These are phyloP conservation scores for Tetrapisispora fleetii DNA, from an alignment of 805 yeast species.

Conservation along the genomic window DNA sequence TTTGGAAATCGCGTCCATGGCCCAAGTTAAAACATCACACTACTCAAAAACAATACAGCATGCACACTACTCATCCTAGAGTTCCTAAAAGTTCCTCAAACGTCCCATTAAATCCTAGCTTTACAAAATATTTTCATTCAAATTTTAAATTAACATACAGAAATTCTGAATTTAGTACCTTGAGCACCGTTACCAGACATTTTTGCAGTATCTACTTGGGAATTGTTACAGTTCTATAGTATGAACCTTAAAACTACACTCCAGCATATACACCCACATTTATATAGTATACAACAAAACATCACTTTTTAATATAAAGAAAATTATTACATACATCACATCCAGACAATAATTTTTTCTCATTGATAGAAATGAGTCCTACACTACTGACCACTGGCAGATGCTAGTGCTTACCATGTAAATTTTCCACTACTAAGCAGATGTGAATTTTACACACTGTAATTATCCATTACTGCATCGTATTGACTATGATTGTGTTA, in stretches of 20 bases:
- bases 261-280: not conserved
- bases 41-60: not conserved
- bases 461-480: too few relatives aligned
- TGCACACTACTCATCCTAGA: not conserved
- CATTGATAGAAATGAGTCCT: too few relatives aligned
- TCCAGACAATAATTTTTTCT: too few relatives aligned
- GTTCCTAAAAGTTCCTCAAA: not conserved
- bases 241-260: not conserved
- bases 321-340: too few relatives aligned
- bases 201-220: slow-evolving; percentile 23
- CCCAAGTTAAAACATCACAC: too few relatives aligned
- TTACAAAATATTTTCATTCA: not conserved
- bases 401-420: too few relatives aligned
- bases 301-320: too few relatives aligned
- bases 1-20: too few relatives aligned
- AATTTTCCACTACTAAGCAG: not conserved
- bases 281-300: too few relatives aligned
- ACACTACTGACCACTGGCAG: too few relatives aligned
- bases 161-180: slow-evolving; percentile 99
- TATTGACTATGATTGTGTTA: too few relatives aligned
- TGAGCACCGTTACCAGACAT: slow-evolving; percentile 94
- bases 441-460: too few relatives aligned
- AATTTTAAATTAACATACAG: slow-evolving; percentile 53
- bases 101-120: not conserved
- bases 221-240: slow-evolving; percentile 1